Evolutionary conservation across 192 early-diverging fungal species (phyloP).

Genomic region (Podila minutissima): DNA sequence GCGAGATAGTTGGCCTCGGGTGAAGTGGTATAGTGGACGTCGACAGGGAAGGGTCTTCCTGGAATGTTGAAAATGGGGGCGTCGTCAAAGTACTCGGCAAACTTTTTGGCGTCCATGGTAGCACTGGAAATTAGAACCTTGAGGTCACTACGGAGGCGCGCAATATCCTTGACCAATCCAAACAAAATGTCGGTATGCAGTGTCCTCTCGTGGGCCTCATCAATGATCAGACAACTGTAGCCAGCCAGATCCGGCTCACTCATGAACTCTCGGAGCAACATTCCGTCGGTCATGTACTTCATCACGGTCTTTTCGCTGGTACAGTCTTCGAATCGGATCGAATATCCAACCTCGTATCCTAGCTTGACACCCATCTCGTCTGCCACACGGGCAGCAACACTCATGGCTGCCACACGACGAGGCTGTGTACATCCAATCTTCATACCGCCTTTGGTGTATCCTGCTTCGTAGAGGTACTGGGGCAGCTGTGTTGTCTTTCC

Average conservation of each 20-base stretch:
- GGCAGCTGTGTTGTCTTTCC: constrained; percentile 99
- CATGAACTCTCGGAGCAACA: constrained; percentile 97
- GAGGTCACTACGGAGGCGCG: constrained; percentile 91
- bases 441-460: constrained; percentile 88
- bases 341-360: constrained; percentile 94
- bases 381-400: constrained; percentile 95
- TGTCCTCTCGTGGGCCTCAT: constrained; percentile 98
- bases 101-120: constrained; percentile 98
- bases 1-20: constrained; percentile 97
- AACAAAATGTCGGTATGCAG: constrained; percentile 96
- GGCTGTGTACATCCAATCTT: constrained; percentile 98
- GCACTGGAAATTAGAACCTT: constrained; percentile 97
- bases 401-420: constrained; percentile 98
- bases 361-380: constrained; percentile 96
- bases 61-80: constrained; percentile 95
- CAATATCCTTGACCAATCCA: constrained; percentile 96
- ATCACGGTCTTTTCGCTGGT: constrained; percentile 94
- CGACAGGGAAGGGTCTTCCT: constrained; percentile 92
- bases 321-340: constrained; percentile 98
- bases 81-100: constrained; percentile 94
- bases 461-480: constrained; percentile 96
- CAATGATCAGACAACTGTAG: constrained; percentile 96
- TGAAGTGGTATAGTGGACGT: constrained; percentile 94
- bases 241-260: constrained; percentile 92
- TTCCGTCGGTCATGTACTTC: constrained; percentile 99